These are phyloP conservation scores for Lecanosticta acicola DNA, from an alignment of 2,329 filamentous ascomycete species.

Conservation along the genomic window DNA sequence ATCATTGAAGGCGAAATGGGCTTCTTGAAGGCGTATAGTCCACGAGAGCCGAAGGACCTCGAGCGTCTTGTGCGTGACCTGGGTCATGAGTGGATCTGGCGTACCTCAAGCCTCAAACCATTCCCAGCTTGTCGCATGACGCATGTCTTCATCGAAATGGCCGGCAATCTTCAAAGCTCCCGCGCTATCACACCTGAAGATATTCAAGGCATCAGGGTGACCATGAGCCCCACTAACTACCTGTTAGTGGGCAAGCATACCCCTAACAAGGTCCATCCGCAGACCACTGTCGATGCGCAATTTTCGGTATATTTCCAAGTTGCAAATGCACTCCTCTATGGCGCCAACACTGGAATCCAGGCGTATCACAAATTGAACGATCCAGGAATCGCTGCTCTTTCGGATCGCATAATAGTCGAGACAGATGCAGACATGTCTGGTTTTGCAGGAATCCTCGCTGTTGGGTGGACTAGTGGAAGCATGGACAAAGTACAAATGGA, in stretches of 20 bases:
- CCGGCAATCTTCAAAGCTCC: slow-evolving; percentile 17
- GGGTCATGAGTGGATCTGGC: slow-evolving; percentile 25
- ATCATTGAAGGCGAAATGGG: slow-evolving; percentile 29
- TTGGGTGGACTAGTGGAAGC: slow-evolving; percentile 23
- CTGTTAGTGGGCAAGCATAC: slow-evolving; percentile 32
- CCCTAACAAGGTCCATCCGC: slow-evolving; percentile 34
- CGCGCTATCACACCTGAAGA: slow-evolving; percentile 9
- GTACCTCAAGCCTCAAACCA: slow-evolving; percentile 26
- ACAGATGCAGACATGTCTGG: slow-evolving; percentile 20
- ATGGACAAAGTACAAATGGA: slow-evolving; percentile 18
- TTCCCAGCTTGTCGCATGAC: slow-evolving; percentile 32
- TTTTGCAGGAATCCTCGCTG: slow-evolving; percentile 20
- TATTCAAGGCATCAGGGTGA: slow-evolving; percentile 18
- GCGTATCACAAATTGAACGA: slow-evolving; percentile 26
- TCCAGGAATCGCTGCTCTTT: slow-evolving; percentile 19
- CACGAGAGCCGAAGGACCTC: slow-evolving; percentile 21
- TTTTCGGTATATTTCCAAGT: slow-evolving; percentile 35
- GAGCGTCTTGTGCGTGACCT: slow-evolving; percentile 18
- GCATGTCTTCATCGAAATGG: slow-evolving; percentile 30
- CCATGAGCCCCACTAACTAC: slow-evolving; percentile 22
- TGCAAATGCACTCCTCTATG: slow-evolving; percentile 27
- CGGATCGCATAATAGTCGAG: slow-evolving; percentile 22
- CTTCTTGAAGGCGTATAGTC: slow-evolving; percentile 29
- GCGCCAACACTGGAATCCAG: slow-evolving; percentile 25
- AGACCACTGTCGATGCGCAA: slow-evolving; percentile 34